These are phyloP conservation scores for Lophiotrema nucula DNA, from an alignment of 495 filamentous ascomycete genomes.

Conservation along the genomic window DNA sequence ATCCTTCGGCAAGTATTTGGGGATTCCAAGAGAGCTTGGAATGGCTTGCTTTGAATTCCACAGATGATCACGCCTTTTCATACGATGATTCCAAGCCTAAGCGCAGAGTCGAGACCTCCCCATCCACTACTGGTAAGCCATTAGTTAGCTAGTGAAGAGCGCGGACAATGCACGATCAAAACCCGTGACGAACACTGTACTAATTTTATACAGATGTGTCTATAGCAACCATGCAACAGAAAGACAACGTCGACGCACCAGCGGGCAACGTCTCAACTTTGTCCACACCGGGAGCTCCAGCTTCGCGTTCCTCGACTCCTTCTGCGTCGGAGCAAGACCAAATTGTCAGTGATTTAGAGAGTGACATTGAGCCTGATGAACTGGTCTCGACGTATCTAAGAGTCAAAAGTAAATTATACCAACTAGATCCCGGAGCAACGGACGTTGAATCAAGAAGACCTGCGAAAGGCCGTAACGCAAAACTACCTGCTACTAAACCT, in stretches of 20 bases:
- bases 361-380: conserved; percentile 65
- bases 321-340: conserved; percentile 11
- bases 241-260: too few relatives aligned
- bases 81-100: conserved; percentile 55
- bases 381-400: conserved; percentile 74
- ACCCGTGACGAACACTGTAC: too few relatives aligned
- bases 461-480: conserved; percentile 33
- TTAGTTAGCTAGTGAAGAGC: too few relatives aligned
- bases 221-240: too few relatives aligned
- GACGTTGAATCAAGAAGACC: conserved; percentile 28
- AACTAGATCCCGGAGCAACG: conserved; percentile 59
- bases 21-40: conserved; percentile 83
- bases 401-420: conserved; percentile 67
- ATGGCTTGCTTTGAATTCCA: conserved; percentile 75
- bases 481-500: conserved; percentile 32
- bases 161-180: too few relatives aligned
- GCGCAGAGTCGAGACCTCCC: conserved; percentile 35
- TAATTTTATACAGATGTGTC: too few relatives aligned
- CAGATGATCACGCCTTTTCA: conserved; percentile 64
- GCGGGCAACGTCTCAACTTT: not conserved
- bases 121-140: too few relatives aligned
- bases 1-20: conserved; percentile 58
- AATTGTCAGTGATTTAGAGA: conserved; percentile 50
- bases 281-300: not conserved
- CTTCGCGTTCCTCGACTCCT: not conserved